These are phyloP conservation scores for Mycena albidolilacea DNA, from an alignment of 768 basidiomycete genomes.

Conservation along the genomic window DNA sequence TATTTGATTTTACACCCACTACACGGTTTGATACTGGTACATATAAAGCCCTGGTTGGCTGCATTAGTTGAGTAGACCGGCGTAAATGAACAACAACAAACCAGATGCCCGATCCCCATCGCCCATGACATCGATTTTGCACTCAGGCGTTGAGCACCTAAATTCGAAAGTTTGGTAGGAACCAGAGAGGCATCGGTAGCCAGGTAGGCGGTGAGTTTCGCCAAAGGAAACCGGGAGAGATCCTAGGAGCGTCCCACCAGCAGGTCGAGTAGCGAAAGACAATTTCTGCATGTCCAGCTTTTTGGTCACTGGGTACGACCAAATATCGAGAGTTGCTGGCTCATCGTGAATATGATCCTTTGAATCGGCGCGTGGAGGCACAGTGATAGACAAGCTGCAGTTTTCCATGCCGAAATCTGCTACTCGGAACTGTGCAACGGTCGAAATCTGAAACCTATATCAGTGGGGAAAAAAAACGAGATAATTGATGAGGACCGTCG, in stretches of 20 bases:
- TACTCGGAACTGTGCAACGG: slow-evolving; percentile 47
- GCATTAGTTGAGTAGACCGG: background rate
- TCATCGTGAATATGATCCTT: slow-evolving; percentile 20
- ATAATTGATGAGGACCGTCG: slow-evolving; percentile 11
- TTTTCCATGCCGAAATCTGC: slow-evolving; percentile 52
- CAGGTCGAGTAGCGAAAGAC: slow-evolving; percentile 29
- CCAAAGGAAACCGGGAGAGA: slow-evolving; percentile 32
- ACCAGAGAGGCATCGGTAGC: slow-evolving; percentile 30
- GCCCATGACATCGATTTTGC: slow-evolving; percentile 35
- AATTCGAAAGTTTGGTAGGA: slow-evolving; percentile 36
- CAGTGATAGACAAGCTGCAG: slow-evolving; percentile 43
- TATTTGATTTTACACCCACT: slow-evolving; percentile 7
- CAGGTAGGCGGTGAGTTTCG: slow-evolving; percentile 29
- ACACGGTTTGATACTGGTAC: slow-evolving; percentile 34
- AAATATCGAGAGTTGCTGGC: slow-evolving; percentile 33
- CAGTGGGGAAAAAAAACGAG: background rate
- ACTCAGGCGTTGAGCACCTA: slow-evolving; percentile 27
- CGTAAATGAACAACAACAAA: background rate
- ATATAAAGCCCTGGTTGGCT: slow-evolving; percentile 26
- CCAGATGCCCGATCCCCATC: slow-evolving; percentile 29
- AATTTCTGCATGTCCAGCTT: slow-evolving; percentile 37
- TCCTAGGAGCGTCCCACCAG: slow-evolving; percentile 24
- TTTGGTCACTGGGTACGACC: slow-evolving; percentile 20
- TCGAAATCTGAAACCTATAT: slow-evolving; percentile 41
- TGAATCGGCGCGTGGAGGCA: slow-evolving; percentile 37